Percentiles rank a stretch among this genome's conserved stretches.
These are phyloP conservation scores for Phaffomyces opuntiae DNA, from an alignment of 805 yeast species.

Conservation along the genomic window DNA sequence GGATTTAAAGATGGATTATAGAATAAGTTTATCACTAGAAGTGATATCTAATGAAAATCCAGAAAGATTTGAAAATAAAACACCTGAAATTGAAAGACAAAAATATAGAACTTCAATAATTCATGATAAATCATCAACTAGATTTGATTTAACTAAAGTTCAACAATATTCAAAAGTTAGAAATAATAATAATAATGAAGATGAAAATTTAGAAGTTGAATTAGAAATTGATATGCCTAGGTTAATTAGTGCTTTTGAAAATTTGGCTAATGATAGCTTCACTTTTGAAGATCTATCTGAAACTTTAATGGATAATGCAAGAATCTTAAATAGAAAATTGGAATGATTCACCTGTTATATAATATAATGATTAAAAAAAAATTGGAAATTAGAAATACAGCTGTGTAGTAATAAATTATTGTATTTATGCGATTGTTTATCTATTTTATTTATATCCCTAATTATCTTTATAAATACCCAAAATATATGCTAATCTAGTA, in stretches of 20 bases:
- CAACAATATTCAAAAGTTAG: conserved; percentile 20
- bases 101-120: conserved; percentile 68
- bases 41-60: conserved; percentile 57
- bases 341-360: background rate
- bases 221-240: conserved; percentile 42
- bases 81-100: conserved; percentile 52
- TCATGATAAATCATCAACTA: conserved; percentile 68
- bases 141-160: conserved; percentile 67
- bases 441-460: background rate
- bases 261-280: conserved; percentile 37
- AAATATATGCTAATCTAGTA: conserved; percentile 77
- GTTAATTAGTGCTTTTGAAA: conserved; percentile 33
- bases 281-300: conserved; percentile 54
- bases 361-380: background rate
- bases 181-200: conserved; percentile 20
- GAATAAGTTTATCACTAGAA: conserved; percentile 73
- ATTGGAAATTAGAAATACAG: background rate
- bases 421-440: background rate
- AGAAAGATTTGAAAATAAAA: conserved; percentile 44
- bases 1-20: conserved; percentile 66
- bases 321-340: conserved; percentile 28
- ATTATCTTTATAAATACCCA: conserved; percentile 65
- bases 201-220: conserved; percentile 36
- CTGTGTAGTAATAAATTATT: background rate
- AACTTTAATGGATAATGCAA: conserved; percentile 54